These are phyloP conservation scores for Lasiodiplodia gonubiensis DNA, from an alignment of 2,329 filamentous ascomycete species.

Conservation along the genomic window DNA sequence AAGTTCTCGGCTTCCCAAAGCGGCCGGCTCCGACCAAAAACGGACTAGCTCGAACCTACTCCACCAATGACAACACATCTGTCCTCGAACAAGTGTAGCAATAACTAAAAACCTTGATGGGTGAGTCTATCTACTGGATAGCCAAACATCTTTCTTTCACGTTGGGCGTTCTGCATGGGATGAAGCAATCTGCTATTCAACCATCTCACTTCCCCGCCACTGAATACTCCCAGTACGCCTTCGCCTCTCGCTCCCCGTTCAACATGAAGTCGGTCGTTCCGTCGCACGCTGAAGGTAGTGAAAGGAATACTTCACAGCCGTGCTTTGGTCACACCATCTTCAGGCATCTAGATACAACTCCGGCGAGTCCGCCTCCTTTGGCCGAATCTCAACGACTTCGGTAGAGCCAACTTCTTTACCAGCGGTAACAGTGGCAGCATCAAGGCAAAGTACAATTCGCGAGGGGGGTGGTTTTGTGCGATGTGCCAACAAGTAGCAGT, in stretches of 20 bases:
- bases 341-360: too few species aligned
- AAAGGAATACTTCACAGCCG: background rate
- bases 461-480: too few species aligned
- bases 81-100: background rate
- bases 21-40: background rate
- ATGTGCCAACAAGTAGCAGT: too few species aligned
- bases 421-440: background rate
- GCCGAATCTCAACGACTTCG: too few species aligned
- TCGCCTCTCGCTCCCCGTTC: background rate
- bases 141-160: background rate
- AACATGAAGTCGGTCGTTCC: background rate
- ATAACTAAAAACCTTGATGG: background rate
- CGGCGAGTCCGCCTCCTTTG: too few species aligned
- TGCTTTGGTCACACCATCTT: too few species aligned
- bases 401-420: too few species aligned
- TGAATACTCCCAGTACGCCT: too few species aligned
- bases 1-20: background rate
- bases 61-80: background rate
- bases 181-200: too few species aligned
- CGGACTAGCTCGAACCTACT: background rate
- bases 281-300: background rate
- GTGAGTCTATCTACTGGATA: background rate
- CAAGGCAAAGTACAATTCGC: background rate
- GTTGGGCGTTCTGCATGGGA: too few species aligned
- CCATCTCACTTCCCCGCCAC: too few species aligned